Percentiles rank a stretch among this genome's conserved stretches.
phyloP scores from a whole-genome alignment of 1,284 basidiomycete genomes.

The Takashimella koratensis region DNA sequence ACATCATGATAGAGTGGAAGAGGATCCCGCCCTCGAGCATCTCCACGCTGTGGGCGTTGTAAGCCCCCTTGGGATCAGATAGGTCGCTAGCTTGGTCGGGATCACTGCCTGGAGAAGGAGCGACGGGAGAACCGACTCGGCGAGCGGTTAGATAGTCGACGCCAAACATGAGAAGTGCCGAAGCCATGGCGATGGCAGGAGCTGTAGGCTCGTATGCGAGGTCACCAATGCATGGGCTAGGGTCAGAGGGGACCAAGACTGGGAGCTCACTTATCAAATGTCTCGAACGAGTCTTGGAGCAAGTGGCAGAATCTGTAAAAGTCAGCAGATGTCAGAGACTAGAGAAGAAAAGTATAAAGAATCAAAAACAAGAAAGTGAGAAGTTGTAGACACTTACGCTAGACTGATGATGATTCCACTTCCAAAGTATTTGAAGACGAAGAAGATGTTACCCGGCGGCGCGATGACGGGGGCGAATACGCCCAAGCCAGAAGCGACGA shows the following conservation, averaged over 20 bases:
- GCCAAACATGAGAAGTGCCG: constrained; percentile 35
- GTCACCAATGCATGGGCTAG: constrained; percentile 50
- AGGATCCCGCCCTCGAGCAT: constrained; percentile 52
- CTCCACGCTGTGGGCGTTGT: too few relatives aligned
- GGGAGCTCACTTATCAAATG: too few relatives aligned
- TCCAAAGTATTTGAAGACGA: constrained; percentile 44
- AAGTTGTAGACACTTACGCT: too few relatives aligned
- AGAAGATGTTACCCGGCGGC: constrained; percentile 40
- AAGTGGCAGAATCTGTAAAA: too few relatives aligned
- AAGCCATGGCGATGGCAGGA: constrained; percentile 47
- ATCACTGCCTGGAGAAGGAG: constrained; percentile 1
- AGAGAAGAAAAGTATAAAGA: too few relatives aligned
- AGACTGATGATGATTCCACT: constrained; percentile 25
- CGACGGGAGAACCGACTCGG: constrained; percentile 36
- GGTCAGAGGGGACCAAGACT: too few relatives aligned
- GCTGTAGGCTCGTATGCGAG: constrained; percentile 49
- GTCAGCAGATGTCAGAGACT: too few relatives aligned
- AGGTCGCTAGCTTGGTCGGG: constrained; percentile 15
- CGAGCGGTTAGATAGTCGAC: too few relatives aligned
- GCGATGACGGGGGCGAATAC: constrained; percentile 42
- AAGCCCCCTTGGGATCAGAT: too few relatives aligned
- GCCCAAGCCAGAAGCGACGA: constrained; percentile 45
- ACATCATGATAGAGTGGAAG: too few relatives aligned
- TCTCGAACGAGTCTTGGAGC: too few relatives aligned
- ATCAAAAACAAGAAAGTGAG: background rate